Base-by-base conservation (phyloP, 208 protist genomes). In the Leptomonas pyrrhocoris region DNA sequence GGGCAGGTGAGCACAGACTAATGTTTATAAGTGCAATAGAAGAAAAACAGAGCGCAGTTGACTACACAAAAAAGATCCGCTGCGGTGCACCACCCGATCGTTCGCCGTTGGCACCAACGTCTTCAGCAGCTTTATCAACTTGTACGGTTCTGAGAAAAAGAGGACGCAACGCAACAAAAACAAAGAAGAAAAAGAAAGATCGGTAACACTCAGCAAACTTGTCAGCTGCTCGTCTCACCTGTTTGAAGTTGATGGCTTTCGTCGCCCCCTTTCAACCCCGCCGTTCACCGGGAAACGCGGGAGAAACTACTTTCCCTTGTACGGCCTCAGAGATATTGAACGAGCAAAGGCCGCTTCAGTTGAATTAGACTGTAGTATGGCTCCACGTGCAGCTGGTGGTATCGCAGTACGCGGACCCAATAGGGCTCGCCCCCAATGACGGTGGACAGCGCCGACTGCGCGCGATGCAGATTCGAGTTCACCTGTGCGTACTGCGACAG, bases 371-470 rank as follows among this genome's bases (percentile, higher is more conserved):
- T 68, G 21, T 64, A 43, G 53, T 71, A 86, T 12, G 81, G 81
- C 42, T 76, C 71, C 21, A 83, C 73, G 12, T 59, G 68, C 43
- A 83, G 64, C 27, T 78, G 64, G 59, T 79, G 79, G 19, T 78
- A 63, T 54, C 68, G 68, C 36, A 86, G 56, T 48, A 86, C 77
- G 42, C 81, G 81, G 8, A 70, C 56, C 81, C 77, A 83, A 56
- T 83, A 86, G 0, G 73, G 54, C 49, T 86, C 81, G 1, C 81
- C 77, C 28, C 81, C 81, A 51, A 86, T 81, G 19, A 80, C 76
- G 16, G 76, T 83, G 15, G 81, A 86, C 15, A 86, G 71, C 18
- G 66, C 68, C 8, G 81, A 86, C 63, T 86, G 81, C 21, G 76
- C 80, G n/a, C 80, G 74, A 31, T 68, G 70, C 36, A 79, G 63